These are phyloP conservation scores for Colletotrichum tofieldiae DNA, from an alignment of 2,329 filamentous ascomycete species.

Conservation along the genomic window DNA sequence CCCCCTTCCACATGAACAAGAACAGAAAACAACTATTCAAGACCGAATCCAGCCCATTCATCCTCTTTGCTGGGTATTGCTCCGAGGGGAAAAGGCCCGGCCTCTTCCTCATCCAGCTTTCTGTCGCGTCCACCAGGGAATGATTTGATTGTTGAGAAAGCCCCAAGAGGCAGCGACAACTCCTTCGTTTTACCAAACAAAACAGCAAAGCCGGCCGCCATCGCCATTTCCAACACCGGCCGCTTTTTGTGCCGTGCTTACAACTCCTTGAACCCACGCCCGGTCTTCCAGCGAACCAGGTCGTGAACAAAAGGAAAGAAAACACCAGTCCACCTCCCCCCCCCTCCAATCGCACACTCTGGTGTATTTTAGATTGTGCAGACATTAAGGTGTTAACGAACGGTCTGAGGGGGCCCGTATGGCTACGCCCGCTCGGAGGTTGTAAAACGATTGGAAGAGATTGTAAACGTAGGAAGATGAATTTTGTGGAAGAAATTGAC, in stretches of 20 bases:
- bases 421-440: constrained; percentile 19
- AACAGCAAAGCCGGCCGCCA: not conserved
- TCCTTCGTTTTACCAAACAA: not conserved
- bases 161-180: not conserved
- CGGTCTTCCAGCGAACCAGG: constrained; percentile 37
- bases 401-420: constrained; percentile 11
- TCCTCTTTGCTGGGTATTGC: not conserved
- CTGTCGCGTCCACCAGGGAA: constrained; percentile 8
- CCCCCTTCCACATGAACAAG: constrained; percentile 3
- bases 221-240: not conserved
- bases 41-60: not conserved
- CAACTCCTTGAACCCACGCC: constrained; percentile 24
- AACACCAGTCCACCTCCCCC: not conserved
- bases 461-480: not conserved
- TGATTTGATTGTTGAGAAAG: not conserved
- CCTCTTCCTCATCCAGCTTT: constrained; percentile 21
- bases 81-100: constrained; percentile 34
- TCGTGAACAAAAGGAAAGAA: constrained; percentile 15
- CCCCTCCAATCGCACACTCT: not conserved
- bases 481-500: not conserved
- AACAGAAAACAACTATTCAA: not conserved
- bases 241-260: constrained; percentile 6
- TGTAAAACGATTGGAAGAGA: not conserved
- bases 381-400: constrained; percentile 35
- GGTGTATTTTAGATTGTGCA: constrained; percentile 5